Percentiles rank a stretch among this genome's conserved stretches.
These are phyloP conservation scores for Prototheca cutis DNA, from an alignment of 163 green algal species.

Conservation along the genomic window DNA sequence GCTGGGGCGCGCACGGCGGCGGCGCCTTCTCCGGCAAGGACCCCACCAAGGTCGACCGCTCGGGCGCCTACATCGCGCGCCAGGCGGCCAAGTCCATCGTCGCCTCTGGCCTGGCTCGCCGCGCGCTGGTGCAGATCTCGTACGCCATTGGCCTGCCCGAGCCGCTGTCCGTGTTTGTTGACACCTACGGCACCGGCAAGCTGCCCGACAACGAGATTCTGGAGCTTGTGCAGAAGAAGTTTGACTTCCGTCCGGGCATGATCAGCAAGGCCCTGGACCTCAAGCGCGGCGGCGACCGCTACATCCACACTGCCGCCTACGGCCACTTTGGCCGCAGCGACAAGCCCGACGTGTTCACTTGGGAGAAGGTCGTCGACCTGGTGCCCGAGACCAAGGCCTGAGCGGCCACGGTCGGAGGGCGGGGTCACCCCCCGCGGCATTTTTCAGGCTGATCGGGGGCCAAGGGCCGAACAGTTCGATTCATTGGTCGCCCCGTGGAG, in stretches of 20 bases:
- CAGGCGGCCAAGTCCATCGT: conserved; percentile 98
- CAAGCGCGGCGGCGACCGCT: conserved; percentile 78
- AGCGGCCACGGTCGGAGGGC: no score
- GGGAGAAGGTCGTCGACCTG: conserved; percentile 75
- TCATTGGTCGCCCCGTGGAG: no score
- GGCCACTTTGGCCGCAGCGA: conserved; percentile 96
- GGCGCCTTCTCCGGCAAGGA: conserved; percentile 97
- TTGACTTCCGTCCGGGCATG: conserved; percentile 94
- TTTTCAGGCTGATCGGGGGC: no score
- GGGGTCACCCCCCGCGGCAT: no score
- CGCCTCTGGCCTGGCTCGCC: conserved; percentile 73
- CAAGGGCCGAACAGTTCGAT: no score
- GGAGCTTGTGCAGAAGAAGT: conserved; percentile 71
- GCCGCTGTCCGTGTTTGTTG: conserved; percentile 94
- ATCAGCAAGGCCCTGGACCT: conserved; percentile 92
- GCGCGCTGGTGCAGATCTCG: conserved; percentile 84
- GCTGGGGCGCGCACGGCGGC: conserved; percentile 96
- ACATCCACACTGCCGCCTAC: conserved; percentile 95
- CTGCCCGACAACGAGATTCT: conserved; percentile 87
- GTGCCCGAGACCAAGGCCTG: conserved; percentile 1
- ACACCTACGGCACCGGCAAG: conserved; percentile 93
- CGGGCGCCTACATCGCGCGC: conserved; percentile 91
- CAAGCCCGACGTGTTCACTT: conserved; percentile 88
- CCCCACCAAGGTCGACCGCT: conserved; percentile 97
- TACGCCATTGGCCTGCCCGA: conserved; percentile 97